Percentiles rank a stretch among this genome's conserved stretches.
Evolutionary conservation across 1,284 basidiomycete species (phyloP).

Genomic region (Rhizoctonia solani): DNA sequence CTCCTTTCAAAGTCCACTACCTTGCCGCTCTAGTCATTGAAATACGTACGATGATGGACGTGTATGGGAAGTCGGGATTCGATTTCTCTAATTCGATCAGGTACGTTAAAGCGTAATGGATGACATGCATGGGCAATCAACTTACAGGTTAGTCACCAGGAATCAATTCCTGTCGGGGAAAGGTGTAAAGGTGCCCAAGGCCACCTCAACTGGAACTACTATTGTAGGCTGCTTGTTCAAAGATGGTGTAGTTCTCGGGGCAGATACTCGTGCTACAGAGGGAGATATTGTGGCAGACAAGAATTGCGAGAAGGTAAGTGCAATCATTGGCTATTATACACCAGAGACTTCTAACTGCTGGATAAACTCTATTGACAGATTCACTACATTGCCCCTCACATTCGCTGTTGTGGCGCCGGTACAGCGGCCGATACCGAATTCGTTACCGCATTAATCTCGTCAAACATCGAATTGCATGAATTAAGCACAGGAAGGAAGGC

Average conservation of each 20-base stretch:
- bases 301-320: conserved; percentile 95
- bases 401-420: conserved; percentile 97
- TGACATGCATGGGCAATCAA: conserved; percentile 3
- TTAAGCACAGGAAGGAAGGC: conserved; percentile 86
- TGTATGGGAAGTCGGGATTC: conserved; percentile 60
- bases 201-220: conserved; percentile 95
- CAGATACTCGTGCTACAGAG: conserved; percentile 94
- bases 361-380: conserved; percentile 63
- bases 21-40: too few relatives aligned
- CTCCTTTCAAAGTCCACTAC: too few relatives aligned
- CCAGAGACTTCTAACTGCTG: conserved; percentile 1
- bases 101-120: background rate
- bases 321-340: conserved; percentile 1
- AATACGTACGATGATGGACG: conserved; percentile 33
- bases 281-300: conserved; percentile 98
- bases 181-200: conserved; percentile 73
- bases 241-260: conserved; percentile 93
- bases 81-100: conserved; percentile 70
- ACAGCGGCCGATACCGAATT: conserved; percentile 99
- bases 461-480: conserved; percentile 88
- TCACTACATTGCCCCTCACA: conserved; percentile 92
- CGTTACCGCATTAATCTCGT: conserved; percentile 89
- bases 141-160: conserved; percentile 49
- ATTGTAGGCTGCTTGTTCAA: conserved; percentile 96
- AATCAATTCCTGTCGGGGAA: conserved; percentile 78